Conservation (phyloP, 2,329 filamentous ascomycete species). For the Trichophyton mentagrophytes region DNA sequence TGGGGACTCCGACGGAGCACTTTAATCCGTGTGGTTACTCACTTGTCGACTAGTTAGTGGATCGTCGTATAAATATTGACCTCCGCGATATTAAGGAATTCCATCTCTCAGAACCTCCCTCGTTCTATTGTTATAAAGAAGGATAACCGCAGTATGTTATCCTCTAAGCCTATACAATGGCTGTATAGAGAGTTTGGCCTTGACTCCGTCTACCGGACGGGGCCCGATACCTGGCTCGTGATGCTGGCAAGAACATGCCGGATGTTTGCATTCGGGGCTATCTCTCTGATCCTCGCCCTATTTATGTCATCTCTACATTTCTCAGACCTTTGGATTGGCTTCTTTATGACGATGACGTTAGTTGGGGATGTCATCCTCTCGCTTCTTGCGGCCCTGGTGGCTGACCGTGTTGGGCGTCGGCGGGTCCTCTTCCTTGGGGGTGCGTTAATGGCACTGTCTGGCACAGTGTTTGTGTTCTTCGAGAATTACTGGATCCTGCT, state of each 20-base stretch:
- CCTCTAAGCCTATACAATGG: neutral
- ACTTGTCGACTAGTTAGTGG: neutral
- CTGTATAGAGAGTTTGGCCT: neutral
- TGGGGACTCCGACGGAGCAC: neutral
- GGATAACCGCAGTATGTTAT: neutral
- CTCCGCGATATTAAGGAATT: neutral
- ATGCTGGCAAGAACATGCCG: neutral
- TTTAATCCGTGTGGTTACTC: neutral
- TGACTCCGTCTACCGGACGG: neutral
- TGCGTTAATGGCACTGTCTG: neutral
- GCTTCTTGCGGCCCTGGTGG: neutral
- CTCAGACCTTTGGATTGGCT: neutral
- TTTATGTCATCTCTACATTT: neutral
- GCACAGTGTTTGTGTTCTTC: neutral
- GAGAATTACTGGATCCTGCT: neutral
- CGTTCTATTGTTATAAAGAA: neutral
- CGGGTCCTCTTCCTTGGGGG: neutral
- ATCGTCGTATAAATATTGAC: neutral
- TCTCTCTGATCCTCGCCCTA: neutral
- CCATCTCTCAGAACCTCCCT: neutral
- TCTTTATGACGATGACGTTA: neutral
- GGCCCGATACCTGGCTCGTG: neutral
- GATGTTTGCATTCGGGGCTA: slow-evolving; percentile 1
- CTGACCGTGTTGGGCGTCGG: slow-evolving; percentile 1
- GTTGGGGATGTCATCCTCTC: neutral